These are phyloP conservation scores for Juncus inflexus DNA, from an alignment of 176 grass and related monocot genomes.

Conservation along the genomic window DNA sequence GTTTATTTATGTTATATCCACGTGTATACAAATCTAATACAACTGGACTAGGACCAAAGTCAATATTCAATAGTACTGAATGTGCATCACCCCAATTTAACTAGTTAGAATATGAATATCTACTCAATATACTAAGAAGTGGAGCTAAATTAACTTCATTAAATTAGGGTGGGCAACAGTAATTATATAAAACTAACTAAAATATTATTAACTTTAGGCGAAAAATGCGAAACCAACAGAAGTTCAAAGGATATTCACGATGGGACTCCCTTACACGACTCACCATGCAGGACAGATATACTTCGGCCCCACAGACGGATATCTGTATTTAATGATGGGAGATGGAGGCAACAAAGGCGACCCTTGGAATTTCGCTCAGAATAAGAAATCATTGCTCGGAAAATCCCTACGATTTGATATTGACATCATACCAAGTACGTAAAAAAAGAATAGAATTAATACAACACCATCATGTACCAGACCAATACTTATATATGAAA, in stretches of 20 bases:
- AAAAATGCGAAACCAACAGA: constrained; percentile 50
- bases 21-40: no score
- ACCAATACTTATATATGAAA: no score
- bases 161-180: background rate
- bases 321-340: constrained; percentile 95
- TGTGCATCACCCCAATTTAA: no score
- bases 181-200: background rate
- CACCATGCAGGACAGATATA: constrained; percentile 79
- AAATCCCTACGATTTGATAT: constrained; percentile 72
- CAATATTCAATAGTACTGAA: no score
- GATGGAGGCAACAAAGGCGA: constrained; percentile 67
- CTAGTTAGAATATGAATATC: no score
- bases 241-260: constrained; percentile 63
- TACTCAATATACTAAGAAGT: no score
- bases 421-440: constrained; percentile 54
- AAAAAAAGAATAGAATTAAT: background rate
- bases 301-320: constrained; percentile 58
- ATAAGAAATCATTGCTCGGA: constrained; percentile 74
- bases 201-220: constrained; percentile 37
- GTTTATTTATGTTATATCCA: no score
- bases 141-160: background rate
- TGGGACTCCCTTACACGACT: constrained; percentile 68
- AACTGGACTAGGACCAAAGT: no score
- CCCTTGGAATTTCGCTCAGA: constrained; percentile 95
- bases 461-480: no score